Conservation (phyloP, 306 rosid genomes). For the Rosa rugosa region DNA sequence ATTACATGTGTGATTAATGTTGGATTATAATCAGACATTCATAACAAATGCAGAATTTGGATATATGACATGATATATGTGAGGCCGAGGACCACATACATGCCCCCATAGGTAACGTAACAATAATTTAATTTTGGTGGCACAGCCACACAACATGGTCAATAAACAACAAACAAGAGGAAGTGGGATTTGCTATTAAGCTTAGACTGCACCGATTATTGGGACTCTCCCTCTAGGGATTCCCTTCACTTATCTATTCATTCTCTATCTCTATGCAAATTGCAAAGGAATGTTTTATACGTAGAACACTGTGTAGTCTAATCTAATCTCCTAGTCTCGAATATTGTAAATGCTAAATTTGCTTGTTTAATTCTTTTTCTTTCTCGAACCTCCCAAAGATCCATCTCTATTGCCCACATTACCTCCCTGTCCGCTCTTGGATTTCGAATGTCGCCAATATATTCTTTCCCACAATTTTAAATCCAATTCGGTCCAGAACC, state of each 20-base stretch:
- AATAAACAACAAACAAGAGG: constrained; percentile 16
- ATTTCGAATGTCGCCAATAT: constrained; percentile 54
- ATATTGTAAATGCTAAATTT: constrained; percentile 4
- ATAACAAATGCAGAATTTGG: neutral
- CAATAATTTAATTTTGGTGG: neutral
- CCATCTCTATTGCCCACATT: constrained; percentile 46
- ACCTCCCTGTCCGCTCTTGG: constrained; percentile 52
- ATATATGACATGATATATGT: neutral
- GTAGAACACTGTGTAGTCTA: constrained; percentile 6
- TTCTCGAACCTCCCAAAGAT: constrained; percentile 63
- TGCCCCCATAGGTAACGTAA: neutral
- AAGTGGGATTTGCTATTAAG: constrained; percentile 61
- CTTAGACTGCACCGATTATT: constrained; percentile 44
- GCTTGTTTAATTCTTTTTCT: constrained; percentile 10
- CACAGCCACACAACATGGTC: neutral
- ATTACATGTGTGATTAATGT: neutral
- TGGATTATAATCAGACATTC: constrained; percentile 2
- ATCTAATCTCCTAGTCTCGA: constrained; percentile 14
- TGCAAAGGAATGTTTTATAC: constrained; percentile 49
- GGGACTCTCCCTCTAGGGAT: constrained; percentile 66
- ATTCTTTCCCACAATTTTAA: constrained; percentile 37
- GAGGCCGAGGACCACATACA: neutral
- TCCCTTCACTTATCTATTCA: constrained; percentile 48
- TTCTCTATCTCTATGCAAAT: constrained; percentile 23
- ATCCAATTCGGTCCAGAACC: constrained; percentile 48